A percentile compares a stretch with the other conserved stretches of the same genome.
phyloP scores from a whole-genome alignment of 148 eudicot species.

The Cornus kousa region DNA sequence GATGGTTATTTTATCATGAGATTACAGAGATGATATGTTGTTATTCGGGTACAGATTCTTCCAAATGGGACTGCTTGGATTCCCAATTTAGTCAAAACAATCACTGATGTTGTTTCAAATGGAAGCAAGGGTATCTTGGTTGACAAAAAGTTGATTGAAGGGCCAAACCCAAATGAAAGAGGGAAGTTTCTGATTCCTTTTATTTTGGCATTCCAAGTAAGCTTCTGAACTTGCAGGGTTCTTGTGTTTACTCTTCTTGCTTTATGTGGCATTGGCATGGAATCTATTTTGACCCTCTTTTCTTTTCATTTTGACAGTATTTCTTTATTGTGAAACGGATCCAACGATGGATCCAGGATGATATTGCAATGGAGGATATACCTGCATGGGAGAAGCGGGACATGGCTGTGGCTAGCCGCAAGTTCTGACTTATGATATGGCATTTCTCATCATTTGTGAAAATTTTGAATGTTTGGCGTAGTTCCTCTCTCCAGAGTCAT shows the following conservation, averaged over 20 bases:
- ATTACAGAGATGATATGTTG: not conserved
- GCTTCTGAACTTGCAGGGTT: slow-evolving; percentile 20
- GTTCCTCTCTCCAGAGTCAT: not conserved
- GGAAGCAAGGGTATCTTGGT: slow-evolving; percentile 70
- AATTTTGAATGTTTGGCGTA: not conserved
- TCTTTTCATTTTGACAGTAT: slow-evolving; percentile 35
- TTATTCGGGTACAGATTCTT: slow-evolving; percentile 49
- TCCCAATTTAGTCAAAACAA: slow-evolving; percentile 66
- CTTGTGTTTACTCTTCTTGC: not conserved
- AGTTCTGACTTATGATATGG: not conserved
- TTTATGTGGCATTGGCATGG: not conserved
- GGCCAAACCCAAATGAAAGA: slow-evolving; percentile 79
- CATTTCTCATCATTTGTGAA: not conserved
- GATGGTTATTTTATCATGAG: not conserved
- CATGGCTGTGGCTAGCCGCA: slow-evolving; percentile 12
- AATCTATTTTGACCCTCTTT: not conserved
- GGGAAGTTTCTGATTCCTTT: slow-evolving; percentile 72
- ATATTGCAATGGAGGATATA: slow-evolving; percentile 47
- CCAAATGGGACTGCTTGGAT: slow-evolving; percentile 90
- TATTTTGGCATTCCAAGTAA: slow-evolving; percentile 68
- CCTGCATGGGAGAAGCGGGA: slow-evolving; percentile 57
- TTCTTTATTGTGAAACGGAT: slow-evolving; percentile 56
- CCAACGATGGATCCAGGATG: slow-evolving; percentile 42
- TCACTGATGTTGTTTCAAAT: slow-evolving; percentile 60
- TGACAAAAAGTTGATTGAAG: slow-evolving; percentile 84